A percentile compares a stretch with the other conserved stretches of the same genome.
These are phyloP conservation scores for Melampsora medusae DNA, from an alignment of 1,284 basidiomycete genomes.

Conservation along the genomic window DNA sequence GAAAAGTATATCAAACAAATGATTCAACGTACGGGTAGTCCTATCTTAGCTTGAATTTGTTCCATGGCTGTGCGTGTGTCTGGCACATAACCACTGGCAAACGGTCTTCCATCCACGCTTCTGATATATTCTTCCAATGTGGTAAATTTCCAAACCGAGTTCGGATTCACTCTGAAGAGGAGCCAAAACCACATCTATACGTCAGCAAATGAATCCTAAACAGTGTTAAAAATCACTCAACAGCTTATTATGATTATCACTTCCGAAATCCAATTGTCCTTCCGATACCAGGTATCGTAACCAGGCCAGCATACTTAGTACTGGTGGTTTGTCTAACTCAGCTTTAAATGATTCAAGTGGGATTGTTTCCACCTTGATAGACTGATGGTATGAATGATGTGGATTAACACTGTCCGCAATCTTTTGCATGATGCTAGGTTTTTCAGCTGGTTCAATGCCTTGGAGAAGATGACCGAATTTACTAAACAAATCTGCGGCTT, in stretches of 20 bases:
- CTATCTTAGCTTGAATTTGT: no score
- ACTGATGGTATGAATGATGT: background rate
- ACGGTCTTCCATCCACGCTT: background rate
- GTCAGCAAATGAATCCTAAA: background rate
- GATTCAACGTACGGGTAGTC: no score
- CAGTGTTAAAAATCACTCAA: background rate
- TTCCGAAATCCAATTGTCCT: background rate
- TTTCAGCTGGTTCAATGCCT: background rate
- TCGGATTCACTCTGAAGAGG: background rate
- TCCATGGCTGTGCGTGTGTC: no score
- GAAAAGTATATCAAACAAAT: no score
- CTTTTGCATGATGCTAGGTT: background rate
- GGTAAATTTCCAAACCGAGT: background rate
- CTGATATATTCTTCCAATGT: background rate
- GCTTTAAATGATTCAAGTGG: background rate
- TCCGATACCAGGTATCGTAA: background rate
- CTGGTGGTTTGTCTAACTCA: background rate
- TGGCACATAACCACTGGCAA: no score
- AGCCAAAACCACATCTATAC: background rate
- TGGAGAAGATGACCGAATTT: background rate
- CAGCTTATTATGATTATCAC: slow-evolving; percentile 1
- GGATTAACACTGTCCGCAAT: no score
- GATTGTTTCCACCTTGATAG: background rate
- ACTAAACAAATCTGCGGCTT: background rate
- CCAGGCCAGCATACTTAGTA: background rate